phyloP scores from a whole-genome alignment of 164 flowering plant genomes.

The Liriodendron chinense region DNA sequence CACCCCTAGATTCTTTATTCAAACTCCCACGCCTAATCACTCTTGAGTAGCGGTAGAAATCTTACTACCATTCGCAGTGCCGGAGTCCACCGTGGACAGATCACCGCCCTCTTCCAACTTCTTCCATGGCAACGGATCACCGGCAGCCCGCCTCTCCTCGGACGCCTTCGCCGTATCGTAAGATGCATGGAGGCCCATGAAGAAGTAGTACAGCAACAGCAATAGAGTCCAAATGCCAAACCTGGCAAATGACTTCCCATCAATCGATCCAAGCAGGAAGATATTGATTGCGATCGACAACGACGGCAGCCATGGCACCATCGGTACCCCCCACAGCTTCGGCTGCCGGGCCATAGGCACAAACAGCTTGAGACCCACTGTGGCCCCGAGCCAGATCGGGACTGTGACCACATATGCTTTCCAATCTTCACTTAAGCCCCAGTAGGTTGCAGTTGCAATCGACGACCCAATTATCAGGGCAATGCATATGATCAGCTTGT shows the following conservation, averaged over 20 bases:
- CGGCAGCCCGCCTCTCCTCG: constrained; percentile 18
- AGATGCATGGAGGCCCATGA: constrained; percentile 58
- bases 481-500: constrained; percentile 38
- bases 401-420: constrained; percentile 32
- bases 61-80: neutral
- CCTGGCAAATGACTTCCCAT: constrained; percentile 42
- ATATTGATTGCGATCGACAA: constrained; percentile 44
- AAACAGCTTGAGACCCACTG: constrained; percentile 29
- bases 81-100: no score
- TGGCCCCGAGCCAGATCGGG: constrained; percentile 42
- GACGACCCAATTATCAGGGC: constrained; percentile 39
- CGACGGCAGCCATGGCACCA: constrained; percentile 66
- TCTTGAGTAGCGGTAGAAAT: neutral
- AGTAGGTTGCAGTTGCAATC: constrained; percentile 28
- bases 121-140: neutral
- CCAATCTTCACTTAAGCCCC: constrained; percentile 42
- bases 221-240: constrained; percentile 44
- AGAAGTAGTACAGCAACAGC: constrained; percentile 45
- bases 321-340: constrained; percentile 60
- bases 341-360: constrained; percentile 46
- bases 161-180: constrained; percentile 46
- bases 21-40: neutral
- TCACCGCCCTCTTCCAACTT: neutral
- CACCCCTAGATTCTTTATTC: neutral
- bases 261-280: constrained; percentile 60